Evolutionary conservation across 2,329 filamentous ascomycete genomes (phyloP).

Genomic region (Gremmenia infestans): DNA sequence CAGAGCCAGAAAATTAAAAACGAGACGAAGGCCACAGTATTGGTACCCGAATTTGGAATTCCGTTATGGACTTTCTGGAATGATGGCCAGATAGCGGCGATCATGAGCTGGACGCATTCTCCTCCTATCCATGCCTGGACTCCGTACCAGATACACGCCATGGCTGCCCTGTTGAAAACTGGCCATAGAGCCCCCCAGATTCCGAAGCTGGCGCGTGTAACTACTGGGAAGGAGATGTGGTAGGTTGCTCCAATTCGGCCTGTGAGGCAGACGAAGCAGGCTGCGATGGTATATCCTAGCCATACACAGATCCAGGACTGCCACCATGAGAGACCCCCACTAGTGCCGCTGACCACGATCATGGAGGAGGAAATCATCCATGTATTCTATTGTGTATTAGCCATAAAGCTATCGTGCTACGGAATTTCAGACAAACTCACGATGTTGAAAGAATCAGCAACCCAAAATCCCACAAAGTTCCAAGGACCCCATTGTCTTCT

Average conservation of each 20-base stretch:
- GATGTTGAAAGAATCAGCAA: slow-evolving; percentile 81
- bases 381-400: slow-evolving; percentile 54
- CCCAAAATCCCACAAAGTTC: slow-evolving; percentile 88
- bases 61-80: slow-evolving; percentile 60
- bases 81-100: slow-evolving; percentile 70
- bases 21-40: slow-evolving; percentile 68
- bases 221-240: slow-evolving; percentile 85
- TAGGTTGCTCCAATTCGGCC: slow-evolving; percentile 82
- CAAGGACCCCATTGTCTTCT: slow-evolving; percentile 79
- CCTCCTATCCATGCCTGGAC: slow-evolving; percentile 84
- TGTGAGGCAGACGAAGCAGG: slow-evolving; percentile 68
- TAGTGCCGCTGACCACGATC: slow-evolving; percentile 56
- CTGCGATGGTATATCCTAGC: slow-evolving; percentile 77
- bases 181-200: slow-evolving; percentile 89
- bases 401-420: background rate
- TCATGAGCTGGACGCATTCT: slow-evolving; percentile 83
- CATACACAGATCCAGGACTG: slow-evolving; percentile 87
- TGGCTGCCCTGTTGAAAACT: slow-evolving; percentile 80
- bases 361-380: slow-evolving; percentile 91
- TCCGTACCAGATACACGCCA: slow-evolving; percentile 79
- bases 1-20: slow-evolving; percentile 85
- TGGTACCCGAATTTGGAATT: slow-evolving; percentile 65
- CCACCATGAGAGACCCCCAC: slow-evolving; percentile 68
- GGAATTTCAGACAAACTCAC: slow-evolving; percentile 31
- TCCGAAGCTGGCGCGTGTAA: slow-evolving; percentile 72